A percentile compares a stretch with the other conserved stretches of the same genome.
These are phyloP conservation scores for Ophiostoma montium DNA, from an alignment of 2,329 filamentous ascomycete species.

Conservation along the genomic window DNA sequence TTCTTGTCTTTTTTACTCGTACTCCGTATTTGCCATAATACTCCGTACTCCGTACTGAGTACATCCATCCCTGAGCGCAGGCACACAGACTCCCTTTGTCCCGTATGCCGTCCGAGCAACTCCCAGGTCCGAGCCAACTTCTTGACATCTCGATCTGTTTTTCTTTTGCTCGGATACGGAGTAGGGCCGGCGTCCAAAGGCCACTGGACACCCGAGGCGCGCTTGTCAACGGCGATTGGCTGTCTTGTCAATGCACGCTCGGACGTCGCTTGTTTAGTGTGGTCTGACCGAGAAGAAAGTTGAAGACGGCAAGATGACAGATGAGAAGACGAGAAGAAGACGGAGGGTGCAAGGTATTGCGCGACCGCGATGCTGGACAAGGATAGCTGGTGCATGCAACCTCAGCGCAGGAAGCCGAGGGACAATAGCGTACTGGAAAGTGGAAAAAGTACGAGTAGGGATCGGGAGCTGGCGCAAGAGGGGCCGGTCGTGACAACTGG, in stretches of 20 bases:
- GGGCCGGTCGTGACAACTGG: background rate
- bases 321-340: constrained; percentile 1
- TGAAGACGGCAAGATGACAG: background rate
- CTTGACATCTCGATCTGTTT: too few species aligned
- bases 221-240: background rate
- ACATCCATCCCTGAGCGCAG: too few species aligned
- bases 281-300: background rate
- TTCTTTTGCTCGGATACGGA: too few species aligned
- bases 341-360: background rate
- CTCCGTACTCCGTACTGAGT: too few species aligned
- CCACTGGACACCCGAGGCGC: background rate
- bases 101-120: too few species aligned
- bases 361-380: background rate
- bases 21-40: too few species aligned
- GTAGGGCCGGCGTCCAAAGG: too few species aligned
- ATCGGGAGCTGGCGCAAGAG: background rate
- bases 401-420: background rate
- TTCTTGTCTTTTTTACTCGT: too few species aligned
- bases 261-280: background rate
- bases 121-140: too few species aligned
- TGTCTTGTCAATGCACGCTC: background rate
- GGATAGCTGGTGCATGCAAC: background rate
- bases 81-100: too few species aligned
- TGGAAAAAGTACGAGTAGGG: background rate
- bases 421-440: background rate